Evolutionary conservation across 2,329 filamentous ascomycete species (phyloP), one percentile per base, ranked within the genome.

Genomic region (Trichophyton schoenleinii): DNA sequence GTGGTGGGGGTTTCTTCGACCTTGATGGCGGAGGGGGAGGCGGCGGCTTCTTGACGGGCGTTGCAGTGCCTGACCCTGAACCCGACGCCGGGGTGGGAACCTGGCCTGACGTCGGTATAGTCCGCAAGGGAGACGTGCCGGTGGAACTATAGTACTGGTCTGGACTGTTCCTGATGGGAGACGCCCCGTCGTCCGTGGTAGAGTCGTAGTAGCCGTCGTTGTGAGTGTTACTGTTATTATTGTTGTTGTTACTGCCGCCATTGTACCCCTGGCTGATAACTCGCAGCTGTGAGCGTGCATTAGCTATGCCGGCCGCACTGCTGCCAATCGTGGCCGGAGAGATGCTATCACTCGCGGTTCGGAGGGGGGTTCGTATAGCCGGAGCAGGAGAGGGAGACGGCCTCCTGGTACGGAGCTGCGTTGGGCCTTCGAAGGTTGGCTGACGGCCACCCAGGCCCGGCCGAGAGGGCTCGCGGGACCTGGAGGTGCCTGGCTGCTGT

Each of bases 1-100:
- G 84, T 42, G 83, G 83, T 63, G 84, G 83, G 22, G 82, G 80
- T 72, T 87, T 87, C 78, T 86, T 87, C 41, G 81, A 74, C 68
- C 84, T 75, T 22, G 80, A 81, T 7, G 82, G 81, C 28, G 83
- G 83, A 25, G 84, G 85, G 31, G 85, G 84, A 20, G 85, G 84
- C 55, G 83, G 81, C 52, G 78, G 79, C 71, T 82, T 84, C 70
- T 80, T 81, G 55, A 72, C 68, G 28, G 70, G 66, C 59, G 67
- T 65, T 20, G 55, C 28, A 25, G 48, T 65, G 60, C 57, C 53
- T 64, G 63, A 13, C 64, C 64, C 34, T 38, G 34, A 13, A 38
- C 34, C 34, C 8, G 11, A 38, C 11, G 11, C 34, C 11, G 34
- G 9, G 11, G 34, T 38, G 65, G 66, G 42, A 49, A 60, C 49